Conservation (phyloP, 2,329 filamentous ascomycete genomes). For the Claviceps cyperi region DNA sequence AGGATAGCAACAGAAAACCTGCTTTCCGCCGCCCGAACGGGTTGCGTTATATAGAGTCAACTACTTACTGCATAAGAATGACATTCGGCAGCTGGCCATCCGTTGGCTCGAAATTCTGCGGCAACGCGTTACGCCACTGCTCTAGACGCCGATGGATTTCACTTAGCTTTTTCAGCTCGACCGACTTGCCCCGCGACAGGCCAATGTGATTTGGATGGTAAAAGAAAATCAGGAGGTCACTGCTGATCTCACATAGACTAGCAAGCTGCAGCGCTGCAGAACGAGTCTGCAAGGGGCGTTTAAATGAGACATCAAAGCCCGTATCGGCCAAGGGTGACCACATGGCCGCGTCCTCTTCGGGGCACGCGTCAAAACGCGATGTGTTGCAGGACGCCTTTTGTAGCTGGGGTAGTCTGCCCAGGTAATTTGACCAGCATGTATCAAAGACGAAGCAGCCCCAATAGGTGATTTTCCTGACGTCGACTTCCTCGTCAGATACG, state of each 20-base stretch:
- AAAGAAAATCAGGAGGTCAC: constrained; percentile 76
- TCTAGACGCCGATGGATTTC: constrained; percentile 84
- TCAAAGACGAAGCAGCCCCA: constrained; percentile 99
- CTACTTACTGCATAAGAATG: constrained; percentile 64
- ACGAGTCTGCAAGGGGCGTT: constrained; percentile 70
- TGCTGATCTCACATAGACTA: constrained; percentile 81
- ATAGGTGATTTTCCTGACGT: constrained; percentile 81
- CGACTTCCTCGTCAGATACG: constrained; percentile 69
- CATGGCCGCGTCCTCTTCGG: constrained; percentile 66
- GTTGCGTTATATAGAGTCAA: not conserved
- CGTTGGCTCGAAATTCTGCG: constrained; percentile 74
- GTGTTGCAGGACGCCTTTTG: constrained; percentile 67
- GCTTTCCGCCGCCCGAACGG: not conserved
- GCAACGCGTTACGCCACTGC: constrained; percentile 73
- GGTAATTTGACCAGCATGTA: constrained; percentile 97
- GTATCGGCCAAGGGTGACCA: constrained; percentile 86
- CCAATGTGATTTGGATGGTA: constrained; percentile 66
- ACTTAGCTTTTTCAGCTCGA: constrained; percentile 82
- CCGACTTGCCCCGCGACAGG: constrained; percentile 54
- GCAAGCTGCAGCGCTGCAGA: constrained; percentile 71
- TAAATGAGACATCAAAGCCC: constrained; percentile 56
- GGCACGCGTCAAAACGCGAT: constrained; percentile 82
- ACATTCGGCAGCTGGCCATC: constrained; percentile 83
- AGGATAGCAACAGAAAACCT: not conserved
- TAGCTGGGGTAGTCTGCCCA: constrained; percentile 80